Conservation (phyloP, 2,329 filamentous ascomycete genomes). For the Elsinoe perseae region DNA sequence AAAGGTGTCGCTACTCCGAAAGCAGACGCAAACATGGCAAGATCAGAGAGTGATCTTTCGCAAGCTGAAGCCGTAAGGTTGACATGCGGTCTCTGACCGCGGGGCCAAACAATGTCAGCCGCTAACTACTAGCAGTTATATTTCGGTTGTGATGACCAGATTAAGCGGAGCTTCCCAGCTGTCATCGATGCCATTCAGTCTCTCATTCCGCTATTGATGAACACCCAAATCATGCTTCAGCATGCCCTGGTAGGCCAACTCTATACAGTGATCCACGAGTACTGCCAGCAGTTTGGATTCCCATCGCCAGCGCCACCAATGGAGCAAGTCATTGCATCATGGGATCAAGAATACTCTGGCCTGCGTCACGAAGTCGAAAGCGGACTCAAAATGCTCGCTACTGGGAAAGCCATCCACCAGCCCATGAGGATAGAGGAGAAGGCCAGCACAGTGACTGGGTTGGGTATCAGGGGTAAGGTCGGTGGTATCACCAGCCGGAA, state of each 20-base stretch:
- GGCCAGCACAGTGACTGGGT: conserved; percentile 39
- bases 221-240: conserved; percentile 65
- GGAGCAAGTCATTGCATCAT: conserved; percentile 60
- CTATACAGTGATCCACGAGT: conserved; percentile 69
- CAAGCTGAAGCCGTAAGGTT: conserved; percentile 53
- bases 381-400: conserved; percentile 52
- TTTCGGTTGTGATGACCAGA: conserved; percentile 63
- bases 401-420: conserved; percentile 58
- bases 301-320: conserved; percentile 66
- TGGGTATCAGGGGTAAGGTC: conserved; percentile 38
- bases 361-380: conserved; percentile 60
- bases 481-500: conserved; percentile 17
- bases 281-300: conserved; percentile 60
- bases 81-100: too few species aligned
- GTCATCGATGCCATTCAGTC: conserved; percentile 63
- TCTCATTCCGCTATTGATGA: conserved; percentile 64
- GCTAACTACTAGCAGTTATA: conserved; percentile 47
- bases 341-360: conserved; percentile 56
- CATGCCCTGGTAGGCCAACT: conserved; percentile 69
- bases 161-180: conserved; percentile 63
- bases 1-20: conserved; percentile 64
- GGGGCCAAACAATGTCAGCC: too few species aligned
- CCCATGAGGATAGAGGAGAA: conserved; percentile 44
- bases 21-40: conserved; percentile 63
- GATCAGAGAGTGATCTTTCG: conserved; percentile 62